These are phyloP conservation scores for Solanum peruvianum DNA, from an alignment of 257 asterid species.

Conservation along the genomic window DNA sequence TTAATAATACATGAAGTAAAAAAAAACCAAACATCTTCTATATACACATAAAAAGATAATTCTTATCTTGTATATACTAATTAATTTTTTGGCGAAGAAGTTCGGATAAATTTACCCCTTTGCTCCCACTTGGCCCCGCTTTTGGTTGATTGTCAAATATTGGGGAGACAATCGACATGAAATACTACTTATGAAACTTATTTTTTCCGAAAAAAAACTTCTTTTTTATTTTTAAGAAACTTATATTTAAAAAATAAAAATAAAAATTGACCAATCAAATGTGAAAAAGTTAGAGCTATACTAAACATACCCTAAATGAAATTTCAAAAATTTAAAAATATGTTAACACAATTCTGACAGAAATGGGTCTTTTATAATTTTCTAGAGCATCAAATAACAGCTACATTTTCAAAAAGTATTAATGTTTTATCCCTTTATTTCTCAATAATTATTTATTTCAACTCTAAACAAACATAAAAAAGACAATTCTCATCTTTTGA, in stretches of 20 bases:
- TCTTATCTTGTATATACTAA: not conserved
- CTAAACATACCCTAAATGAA: not conserved
- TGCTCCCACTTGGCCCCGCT: not conserved
- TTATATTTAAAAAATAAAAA: too few relatives aligned
- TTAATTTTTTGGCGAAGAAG: not conserved
- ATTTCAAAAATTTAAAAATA: not conserved
- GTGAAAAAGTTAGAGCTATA: not conserved
- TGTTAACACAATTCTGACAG: not conserved
- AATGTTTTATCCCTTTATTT: not conserved
- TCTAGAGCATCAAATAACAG: not conserved
- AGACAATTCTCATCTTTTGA: not conserved
- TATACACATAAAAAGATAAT: not conserved
- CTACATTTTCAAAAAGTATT: not conserved
- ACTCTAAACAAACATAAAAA: not conserved
- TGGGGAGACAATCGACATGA: not conserved
- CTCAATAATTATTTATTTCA: not conserved
- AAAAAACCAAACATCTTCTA: not conserved
- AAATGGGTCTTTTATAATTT: not conserved
- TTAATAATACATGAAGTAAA: not conserved
- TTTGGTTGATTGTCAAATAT: not conserved
- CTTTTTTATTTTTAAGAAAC: too few relatives aligned
- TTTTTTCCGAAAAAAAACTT: not conserved
- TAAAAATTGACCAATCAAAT: not conserved
- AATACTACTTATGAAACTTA: not conserved
- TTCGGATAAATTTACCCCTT: not conserved